These are phyloP conservation scores for Nemania sp. DNA, from an alignment of 2,329 filamentous ascomycete species.

Conservation along the genomic window DNA sequence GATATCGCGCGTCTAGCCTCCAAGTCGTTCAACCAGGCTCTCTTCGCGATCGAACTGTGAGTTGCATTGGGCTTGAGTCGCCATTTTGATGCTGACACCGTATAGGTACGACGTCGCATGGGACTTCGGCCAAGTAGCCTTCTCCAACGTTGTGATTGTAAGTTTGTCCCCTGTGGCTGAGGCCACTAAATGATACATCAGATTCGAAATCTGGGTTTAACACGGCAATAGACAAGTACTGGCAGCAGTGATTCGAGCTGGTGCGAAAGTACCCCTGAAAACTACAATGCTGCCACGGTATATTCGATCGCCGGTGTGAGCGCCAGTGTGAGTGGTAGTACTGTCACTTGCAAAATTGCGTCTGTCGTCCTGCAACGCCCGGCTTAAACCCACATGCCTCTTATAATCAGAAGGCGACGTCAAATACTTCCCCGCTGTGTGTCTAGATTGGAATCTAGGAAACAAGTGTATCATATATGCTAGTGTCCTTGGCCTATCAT, in stretches of 20 bases:
- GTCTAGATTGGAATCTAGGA: no score
- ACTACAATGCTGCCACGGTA: slow-evolving; percentile 53
- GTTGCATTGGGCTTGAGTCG: slow-evolving; percentile 17
- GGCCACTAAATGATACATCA: not conserved
- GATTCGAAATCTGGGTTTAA: slow-evolving; percentile 14
- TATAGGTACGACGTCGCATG: slow-evolving; percentile 52
- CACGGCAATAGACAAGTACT: slow-evolving; percentile 42
- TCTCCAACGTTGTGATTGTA: slow-evolving; percentile 62
- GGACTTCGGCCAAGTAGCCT: slow-evolving; percentile 56
- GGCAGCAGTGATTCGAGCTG: slow-evolving; percentile 49
- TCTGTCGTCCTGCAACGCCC: slow-evolving; percentile 59
- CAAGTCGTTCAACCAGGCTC: slow-evolving; percentile 57
- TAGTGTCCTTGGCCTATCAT: no score
- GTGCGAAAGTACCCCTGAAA: slow-evolving; percentile 53
- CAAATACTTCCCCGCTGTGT: no score
- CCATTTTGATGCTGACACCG: not conserved
- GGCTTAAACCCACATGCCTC: slow-evolving; percentile 36
- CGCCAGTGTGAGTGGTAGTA: slow-evolving; percentile 51
- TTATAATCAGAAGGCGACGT: not conserved
- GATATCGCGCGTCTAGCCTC: slow-evolving; percentile 34
- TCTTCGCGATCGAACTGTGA: slow-evolving; percentile 57
- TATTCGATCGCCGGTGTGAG: slow-evolving; percentile 53
- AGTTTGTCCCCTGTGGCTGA: slow-evolving; percentile 34
- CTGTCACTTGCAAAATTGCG: slow-evolving; percentile 58
- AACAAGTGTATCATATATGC: no score